Conservation (phyloP, 345 rosid genomes). For the Eucalyptus sp. region DNA sequence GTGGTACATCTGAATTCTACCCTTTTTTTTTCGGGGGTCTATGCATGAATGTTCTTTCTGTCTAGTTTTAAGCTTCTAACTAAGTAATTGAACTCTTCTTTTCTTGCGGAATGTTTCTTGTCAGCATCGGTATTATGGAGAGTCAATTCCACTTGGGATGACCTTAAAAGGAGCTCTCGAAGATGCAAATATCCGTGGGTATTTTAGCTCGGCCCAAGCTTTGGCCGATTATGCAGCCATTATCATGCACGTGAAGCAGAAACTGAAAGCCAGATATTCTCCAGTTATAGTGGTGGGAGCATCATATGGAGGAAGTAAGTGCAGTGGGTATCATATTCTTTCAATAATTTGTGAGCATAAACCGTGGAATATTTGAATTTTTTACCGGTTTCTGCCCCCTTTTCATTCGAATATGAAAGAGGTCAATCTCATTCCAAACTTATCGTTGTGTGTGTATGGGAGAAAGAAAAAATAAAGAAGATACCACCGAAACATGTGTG, state of each 20-base stretch:
- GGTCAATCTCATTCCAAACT: not conserved
- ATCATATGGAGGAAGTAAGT: not conserved
- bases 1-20: not conserved
- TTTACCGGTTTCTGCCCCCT: not conserved
- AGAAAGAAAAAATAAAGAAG: not conserved
- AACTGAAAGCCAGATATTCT: not conserved
- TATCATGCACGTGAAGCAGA: not conserved
- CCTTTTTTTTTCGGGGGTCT: not conserved
- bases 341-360: not conserved
- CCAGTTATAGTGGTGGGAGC: not conserved
- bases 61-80: not conserved
- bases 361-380: not conserved
- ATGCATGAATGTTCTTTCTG: not conserved
- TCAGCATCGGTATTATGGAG: not conserved
- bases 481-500: not conserved
- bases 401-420: not conserved
- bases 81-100: not conserved
- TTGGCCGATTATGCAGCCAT: not conserved
- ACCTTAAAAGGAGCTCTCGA: not conserved
- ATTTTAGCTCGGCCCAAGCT: not conserved
- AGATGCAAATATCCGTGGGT: not conserved
- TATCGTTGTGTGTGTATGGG: not conserved
- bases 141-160: not conserved
- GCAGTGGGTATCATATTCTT: not conserved
- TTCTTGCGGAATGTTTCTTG: not conserved